Percentiles rank a stretch among this genome's conserved stretches.
phyloP scores from a whole-genome alignment of 768 basidiomycete genomes.

The Thelephora aurantiotincta region DNA sequence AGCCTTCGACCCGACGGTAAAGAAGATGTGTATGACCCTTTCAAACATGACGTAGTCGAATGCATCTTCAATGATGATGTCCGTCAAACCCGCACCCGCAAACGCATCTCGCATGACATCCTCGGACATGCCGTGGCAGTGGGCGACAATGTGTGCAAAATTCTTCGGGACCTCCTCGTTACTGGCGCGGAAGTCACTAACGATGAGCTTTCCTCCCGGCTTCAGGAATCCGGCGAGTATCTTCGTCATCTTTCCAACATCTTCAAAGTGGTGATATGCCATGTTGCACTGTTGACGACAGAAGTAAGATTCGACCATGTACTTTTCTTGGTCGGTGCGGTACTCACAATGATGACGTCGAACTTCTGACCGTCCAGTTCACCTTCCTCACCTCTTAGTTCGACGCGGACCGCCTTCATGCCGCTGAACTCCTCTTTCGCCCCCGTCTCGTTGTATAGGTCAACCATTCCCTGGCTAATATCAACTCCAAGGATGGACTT shows the following conservation, averaged over 20 bases:
- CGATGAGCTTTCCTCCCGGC: slow-evolving; percentile 43
- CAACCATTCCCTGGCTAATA: slow-evolving; percentile 58
- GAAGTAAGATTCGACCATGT: not conserved
- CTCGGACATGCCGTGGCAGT: slow-evolving; percentile 38
- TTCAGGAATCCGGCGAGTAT: slow-evolving; percentile 43
- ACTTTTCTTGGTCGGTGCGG: not conserved
- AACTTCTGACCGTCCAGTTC: slow-evolving; percentile 43
- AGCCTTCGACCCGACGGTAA: too few species aligned
- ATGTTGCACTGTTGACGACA: slow-evolving; percentile 35
- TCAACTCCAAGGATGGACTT: slow-evolving; percentile 62
- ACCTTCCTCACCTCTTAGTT: slow-evolving; percentile 30
- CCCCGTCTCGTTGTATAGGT: slow-evolving; percentile 44
- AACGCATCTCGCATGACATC: slow-evolving; percentile 34
- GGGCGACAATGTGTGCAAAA: slow-evolving; percentile 34
- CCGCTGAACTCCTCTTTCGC: too few species aligned
- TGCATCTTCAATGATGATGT: slow-evolving; percentile 24
- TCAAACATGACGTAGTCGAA: too few species aligned
- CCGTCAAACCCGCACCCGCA: slow-evolving; percentile 34
- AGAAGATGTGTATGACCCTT: too few species aligned
- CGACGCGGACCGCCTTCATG: slow-evolving; percentile 45
- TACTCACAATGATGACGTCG: slow-evolving; percentile 55
- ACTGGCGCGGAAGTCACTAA: slow-evolving; percentile 33
- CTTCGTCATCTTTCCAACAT: slow-evolving; percentile 34
- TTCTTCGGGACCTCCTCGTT: slow-evolving; percentile 16
- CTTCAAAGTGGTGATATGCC: slow-evolving; percentile 50